phyloP scores from a whole-genome alignment of 2,329 filamentous ascomycete genomes.

The Aspergillus chevalieri region DNA sequence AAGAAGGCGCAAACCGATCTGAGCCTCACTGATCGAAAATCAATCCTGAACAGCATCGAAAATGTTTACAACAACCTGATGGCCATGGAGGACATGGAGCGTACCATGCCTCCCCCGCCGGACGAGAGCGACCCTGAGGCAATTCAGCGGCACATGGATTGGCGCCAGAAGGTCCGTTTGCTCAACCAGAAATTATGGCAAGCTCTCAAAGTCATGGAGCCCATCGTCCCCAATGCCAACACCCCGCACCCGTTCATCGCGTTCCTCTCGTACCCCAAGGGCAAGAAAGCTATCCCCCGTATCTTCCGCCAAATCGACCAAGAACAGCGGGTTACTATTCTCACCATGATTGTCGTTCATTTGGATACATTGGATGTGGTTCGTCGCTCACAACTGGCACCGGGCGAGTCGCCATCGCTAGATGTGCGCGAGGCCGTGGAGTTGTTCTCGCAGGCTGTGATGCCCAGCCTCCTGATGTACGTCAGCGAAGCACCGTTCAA shows the following conservation, averaged over 20 bases:
- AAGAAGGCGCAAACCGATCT: conserved; percentile 45
- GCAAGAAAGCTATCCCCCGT: conserved; percentile 90
- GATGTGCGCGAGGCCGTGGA: conserved; percentile 86
- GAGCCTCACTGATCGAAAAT: conserved; percentile 70
- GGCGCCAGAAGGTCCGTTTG: conserved; percentile 64
- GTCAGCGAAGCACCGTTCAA: conserved; percentile 85
- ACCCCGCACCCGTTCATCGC: conserved; percentile 86
- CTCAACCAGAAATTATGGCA: conserved; percentile 79
- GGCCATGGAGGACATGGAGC: conserved; percentile 88
- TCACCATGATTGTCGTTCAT: conserved; percentile 93
- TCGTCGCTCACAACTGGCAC: conserved; percentile 66
- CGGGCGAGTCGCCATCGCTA: conserved; percentile 66
- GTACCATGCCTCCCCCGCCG: conserved; percentile 65
- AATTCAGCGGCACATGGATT: conserved; percentile 70
- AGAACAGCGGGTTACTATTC: conserved; percentile 82
- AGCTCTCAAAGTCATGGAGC: conserved; percentile 86
- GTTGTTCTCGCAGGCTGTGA: conserved; percentile 78
- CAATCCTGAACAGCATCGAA: conserved; percentile 79
- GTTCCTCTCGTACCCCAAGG: conserved; percentile 88
- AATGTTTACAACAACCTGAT: conserved; percentile 81
- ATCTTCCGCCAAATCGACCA: conserved; percentile 90
- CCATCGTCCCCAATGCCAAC: conserved; percentile 67
- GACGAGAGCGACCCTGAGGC: conserved; percentile 62
- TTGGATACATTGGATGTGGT: conserved; percentile 90
- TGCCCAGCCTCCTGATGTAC: conserved; percentile 83